A percentile compares a stretch with the other conserved stretches of the same genome.
phyloP scores from a whole-genome alignment of 2,329 filamentous ascomycete species.

The Myriosclerotinia scirpicola region DNA sequence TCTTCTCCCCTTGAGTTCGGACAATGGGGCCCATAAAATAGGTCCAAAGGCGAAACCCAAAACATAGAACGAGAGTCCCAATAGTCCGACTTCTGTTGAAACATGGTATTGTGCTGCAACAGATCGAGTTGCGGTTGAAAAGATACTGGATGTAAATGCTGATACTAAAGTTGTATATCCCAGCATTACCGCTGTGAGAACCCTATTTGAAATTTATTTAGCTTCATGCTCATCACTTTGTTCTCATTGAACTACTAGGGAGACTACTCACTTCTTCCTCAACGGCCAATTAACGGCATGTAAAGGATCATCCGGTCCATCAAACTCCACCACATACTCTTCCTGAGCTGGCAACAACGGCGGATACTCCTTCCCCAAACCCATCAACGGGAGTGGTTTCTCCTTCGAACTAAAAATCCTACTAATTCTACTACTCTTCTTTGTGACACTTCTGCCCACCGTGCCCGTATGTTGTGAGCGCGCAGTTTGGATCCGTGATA shows the following conservation, averaged over 20 bases:
- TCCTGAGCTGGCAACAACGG: constrained; percentile 68
- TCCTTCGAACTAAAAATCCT: constrained; percentile 29
- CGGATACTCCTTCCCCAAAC: constrained; percentile 72
- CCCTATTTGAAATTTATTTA: constrained; percentile 41
- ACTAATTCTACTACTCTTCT: constrained; percentile 49
- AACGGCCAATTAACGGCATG: constrained; percentile 87
- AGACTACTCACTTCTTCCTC: constrained; percentile 65
- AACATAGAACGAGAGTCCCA: constrained; percentile 70
- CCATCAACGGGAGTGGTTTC: constrained; percentile 68
- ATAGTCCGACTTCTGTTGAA: constrained; percentile 58
- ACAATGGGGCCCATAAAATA: constrained; percentile 70
- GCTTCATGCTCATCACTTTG: constrained; percentile 28
- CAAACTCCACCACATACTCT: constrained; percentile 82
- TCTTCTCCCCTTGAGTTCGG: constrained; percentile 67
- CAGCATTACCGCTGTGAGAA: constrained; percentile 65
- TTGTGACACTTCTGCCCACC: constrained; percentile 55
- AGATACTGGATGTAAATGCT: constrained; percentile 74
- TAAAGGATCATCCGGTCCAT: constrained; percentile 77
- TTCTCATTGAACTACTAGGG: constrained; percentile 33
- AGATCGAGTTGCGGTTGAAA: constrained; percentile 62
- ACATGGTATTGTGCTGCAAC: constrained; percentile 62
- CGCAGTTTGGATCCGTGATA: constrained; percentile 70
- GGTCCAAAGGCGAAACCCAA: constrained; percentile 71
- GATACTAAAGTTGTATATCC: constrained; percentile 72
- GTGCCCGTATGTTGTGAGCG: constrained; percentile 70